A percentile compares a stretch with the other conserved stretches of the same genome.
Evolutionary conservation across 2,329 filamentous ascomycete species (phyloP).

Genomic region (Claviceps capensis): DNA sequence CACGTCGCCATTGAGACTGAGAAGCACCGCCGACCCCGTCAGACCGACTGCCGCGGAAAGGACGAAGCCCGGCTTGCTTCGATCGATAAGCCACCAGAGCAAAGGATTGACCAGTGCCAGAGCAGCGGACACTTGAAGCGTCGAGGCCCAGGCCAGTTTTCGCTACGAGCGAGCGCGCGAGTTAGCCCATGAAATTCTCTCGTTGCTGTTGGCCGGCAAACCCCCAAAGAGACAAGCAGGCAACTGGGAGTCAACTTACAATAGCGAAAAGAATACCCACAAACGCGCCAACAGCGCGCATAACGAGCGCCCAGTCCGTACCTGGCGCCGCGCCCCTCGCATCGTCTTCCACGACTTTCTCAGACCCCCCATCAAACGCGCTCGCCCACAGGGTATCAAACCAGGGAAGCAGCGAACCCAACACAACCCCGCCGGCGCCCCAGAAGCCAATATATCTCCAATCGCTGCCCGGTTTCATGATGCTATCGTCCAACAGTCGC

Average conservation of each 20-base stretch:
- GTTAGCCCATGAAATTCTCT: no score
- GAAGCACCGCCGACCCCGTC: conserved; percentile 57
- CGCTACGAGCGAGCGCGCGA: conserved; percentile 37
- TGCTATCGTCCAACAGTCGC: conserved; percentile 36
- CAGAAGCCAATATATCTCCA: conserved; percentile 66
- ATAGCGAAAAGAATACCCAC: conserved; percentile 55
- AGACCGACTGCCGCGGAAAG: conserved; percentile 63
- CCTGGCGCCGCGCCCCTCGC: conserved; percentile 26
- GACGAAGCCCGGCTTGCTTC: conserved; percentile 71
- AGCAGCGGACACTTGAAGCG: conserved; percentile 81
- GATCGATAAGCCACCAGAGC: conserved; percentile 92
- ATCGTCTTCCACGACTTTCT: conserved; percentile 13
- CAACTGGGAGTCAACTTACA: conserved; percentile 37
- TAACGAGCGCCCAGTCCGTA: conserved; percentile 59
- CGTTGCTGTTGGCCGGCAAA: no score
- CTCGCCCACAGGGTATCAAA: conserved; percentile 65
- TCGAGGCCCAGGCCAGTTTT: conserved; percentile 84
- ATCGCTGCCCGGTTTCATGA: conserved; percentile 29
- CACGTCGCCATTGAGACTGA: conserved; percentile 64
- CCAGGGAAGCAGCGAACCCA: conserved; percentile 74
- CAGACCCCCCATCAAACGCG: conserved; percentile 25
- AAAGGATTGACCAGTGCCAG: conserved; percentile 85
- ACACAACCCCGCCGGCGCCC: conserved; percentile 63
- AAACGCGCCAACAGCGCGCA: conserved; percentile 46
- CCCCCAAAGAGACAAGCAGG: not conserved